Base-by-base conservation (phyloP, 768 basidiomycete genomes). In the Boletus barrowsii region DNA sequence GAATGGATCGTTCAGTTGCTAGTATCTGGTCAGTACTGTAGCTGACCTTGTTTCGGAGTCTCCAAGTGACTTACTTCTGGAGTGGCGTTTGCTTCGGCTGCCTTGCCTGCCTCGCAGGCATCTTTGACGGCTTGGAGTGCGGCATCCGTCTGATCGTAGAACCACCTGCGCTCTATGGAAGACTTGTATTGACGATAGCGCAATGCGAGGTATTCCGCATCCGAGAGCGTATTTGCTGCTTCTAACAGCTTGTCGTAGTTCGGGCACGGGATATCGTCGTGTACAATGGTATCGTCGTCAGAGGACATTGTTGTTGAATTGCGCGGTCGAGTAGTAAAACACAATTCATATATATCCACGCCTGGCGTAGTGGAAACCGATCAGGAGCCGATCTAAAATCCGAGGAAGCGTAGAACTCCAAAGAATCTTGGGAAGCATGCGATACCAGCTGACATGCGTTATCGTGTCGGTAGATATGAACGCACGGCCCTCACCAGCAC, bases 261-360 rank as follows among this genome's bases (percentile, higher is more conserved):
- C n/a, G 47, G 47, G 4, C n/a, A 29, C n/a, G 11, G 29, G 11
- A 48, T 29, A 39, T 48, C 47, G n/a, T 48, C 47, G 9, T 47
- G 35, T 32, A 47, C 47, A 24, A 47, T 37, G 10, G 47, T 47
- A 47, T 47, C 47, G 35, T 47, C 47, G n/a, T 48, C 47, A 13
- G 36, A 26, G 11, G 47, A 9, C 47, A 48, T 46, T 6, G 18
- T 33, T 18, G 4, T 9, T 32, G 13, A 20, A 18, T 32, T 33
- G 18, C 8, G 18, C 3, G 30, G 33, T 20, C 4, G 44, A 33
- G 44, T 18, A 33, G 44, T 33, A 32, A 32, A 20, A 18, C n/a
- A 32, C 18, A 18, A 32, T 14, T 33, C 30, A 29, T 46, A 46
- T 33, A 20, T 33, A 20, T 32, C 33, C 30, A 32, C 13, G 4